Evolutionary conservation across 1,139 yeast genomes (phyloP), one percentile per base, ranked within the genome.

Genomic region (Arxiozyma slooffiae): DNA sequence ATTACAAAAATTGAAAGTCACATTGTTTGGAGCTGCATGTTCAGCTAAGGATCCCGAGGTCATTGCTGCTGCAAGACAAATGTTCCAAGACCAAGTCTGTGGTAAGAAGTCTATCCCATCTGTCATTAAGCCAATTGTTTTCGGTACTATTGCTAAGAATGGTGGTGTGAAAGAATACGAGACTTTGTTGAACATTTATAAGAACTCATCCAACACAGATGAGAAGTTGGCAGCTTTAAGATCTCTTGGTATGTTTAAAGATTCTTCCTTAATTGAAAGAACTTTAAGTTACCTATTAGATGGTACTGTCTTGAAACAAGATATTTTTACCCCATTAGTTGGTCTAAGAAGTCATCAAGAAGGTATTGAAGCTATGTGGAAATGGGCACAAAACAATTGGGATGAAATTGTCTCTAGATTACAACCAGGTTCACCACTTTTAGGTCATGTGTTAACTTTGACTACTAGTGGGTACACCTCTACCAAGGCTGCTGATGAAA

Each of bases 341-440:
- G 88, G 92, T 41, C 71, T 87, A 69, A 74, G 84, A 62, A 64
- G 77, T 20, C 81, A 81, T 61, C 74, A 71, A 52, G 74, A 71
- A 44, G 95, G 96, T 70, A 73, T 63, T 30, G 74, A 76, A 58
- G 77, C 80, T 22, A 69, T 82, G 57, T 90, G 92, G 89, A 55
- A 64, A 17, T 90, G 96, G 96, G 65, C 82, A 60, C 77, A 78
- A 57, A 60, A 57, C n/a, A 82, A 89, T 67, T 89, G 94, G 89
- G 86, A 79, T 53, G 75, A 69, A 45, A 67, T 90, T 56, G 70
- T 71, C 58, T 74, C 78, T 64, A 72, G 76, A 58, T 77, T 87
- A 64, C 96, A 97, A 47, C 88, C 95, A n/a, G 83, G 86, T 34
- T 77, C 85, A 54, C 77, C 88, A 34, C 78, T 89, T 81, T 75